Percentiles rank a stretch among this genome's conserved stretches.
Evolutionary conservation across 169 alveolate genomes (phyloP).

Genomic region (Plasmodium vivax): DNA sequence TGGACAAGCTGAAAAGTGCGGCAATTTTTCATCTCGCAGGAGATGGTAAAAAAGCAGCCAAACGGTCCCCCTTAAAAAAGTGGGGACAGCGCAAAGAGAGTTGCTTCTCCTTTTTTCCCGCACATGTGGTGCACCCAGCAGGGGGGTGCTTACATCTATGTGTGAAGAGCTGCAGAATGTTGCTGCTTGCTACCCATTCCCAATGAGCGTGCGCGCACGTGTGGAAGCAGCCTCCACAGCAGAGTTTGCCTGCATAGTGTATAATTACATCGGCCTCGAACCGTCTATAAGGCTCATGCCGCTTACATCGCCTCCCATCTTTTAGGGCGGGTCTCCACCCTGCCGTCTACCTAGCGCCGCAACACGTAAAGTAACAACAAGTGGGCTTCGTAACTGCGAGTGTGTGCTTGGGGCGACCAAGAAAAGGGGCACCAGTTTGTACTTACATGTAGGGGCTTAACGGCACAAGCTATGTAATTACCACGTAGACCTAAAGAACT

Average conservation of each 20-base stretch:
- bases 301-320: neutral
- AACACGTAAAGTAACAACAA: neutral
- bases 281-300: neutral
- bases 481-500: neutral
- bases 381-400: neutral
- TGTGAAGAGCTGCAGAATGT: neutral
- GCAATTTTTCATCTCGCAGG: neutral
- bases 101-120: neutral
- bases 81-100: neutral
- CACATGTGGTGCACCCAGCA: neutral
- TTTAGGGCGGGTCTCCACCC: neutral
- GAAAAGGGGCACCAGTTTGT: neutral
- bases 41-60: neutral
- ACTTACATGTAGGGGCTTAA: neutral
- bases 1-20: neutral
- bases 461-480: neutral
- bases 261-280: neutral
- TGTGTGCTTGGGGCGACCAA: neutral
- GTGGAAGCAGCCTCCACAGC: neutral
- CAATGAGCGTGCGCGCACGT: neutral
- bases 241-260: neutral
- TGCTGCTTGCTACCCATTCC: neutral
- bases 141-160: neutral
- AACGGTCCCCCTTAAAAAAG: neutral
- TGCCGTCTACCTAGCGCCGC: neutral